Evolutionary conservation across 2,329 filamentous ascomycete genomes (phyloP), one percentile per base, ranked within the genome.

Genomic region (Fusarium sp.): DNA sequence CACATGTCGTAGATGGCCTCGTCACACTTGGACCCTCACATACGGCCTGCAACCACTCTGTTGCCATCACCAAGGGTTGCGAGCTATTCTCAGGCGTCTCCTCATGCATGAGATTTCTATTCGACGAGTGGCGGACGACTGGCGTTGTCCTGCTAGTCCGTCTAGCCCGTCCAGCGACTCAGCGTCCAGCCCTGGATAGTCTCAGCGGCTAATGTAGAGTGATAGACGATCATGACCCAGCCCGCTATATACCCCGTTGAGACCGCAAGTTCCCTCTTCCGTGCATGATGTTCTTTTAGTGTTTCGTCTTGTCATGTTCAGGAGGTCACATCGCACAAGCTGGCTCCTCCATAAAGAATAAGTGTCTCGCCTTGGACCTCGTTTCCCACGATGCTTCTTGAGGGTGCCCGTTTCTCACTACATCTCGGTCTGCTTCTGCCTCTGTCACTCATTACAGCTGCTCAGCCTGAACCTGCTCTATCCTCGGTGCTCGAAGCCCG

Each of bases 191-290:
- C 78, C 77, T 80, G 77, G 51, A 46, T 58, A 72, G 59, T 53
- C 35, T 56, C 76, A 78, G 80, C 77, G 77, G 77, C 79, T 80
- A 78, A 78, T 75, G 75, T 77, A 76, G 78, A 80, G 75, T 79
- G 81, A 81, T 75, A 76, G 74, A 74, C 75, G 75, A 78, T 78
- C 79, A 78, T 85, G 83, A 85, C 78, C 59, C 82, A 84, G 80
- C 82, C 67, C 83, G 83, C 84, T 86, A 86, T 86, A 86, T 86
- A 86, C 84, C 81, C 79, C 79, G 80, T 80, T 76, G 75, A 75
- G 78, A 79, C 81, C 80, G 79, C 78, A 77, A 76, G 61, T 76
- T 72, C 78, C 77, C 75, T 75, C 75, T 76, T 75, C 75, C 76
- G 75, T 77, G 78, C 79, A 80, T 80, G 80, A 80, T 78, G 75